These are phyloP conservation scores for Microbotryum saponariae DNA, from an alignment of 1,284 basidiomycete genomes.

Conservation along the genomic window DNA sequence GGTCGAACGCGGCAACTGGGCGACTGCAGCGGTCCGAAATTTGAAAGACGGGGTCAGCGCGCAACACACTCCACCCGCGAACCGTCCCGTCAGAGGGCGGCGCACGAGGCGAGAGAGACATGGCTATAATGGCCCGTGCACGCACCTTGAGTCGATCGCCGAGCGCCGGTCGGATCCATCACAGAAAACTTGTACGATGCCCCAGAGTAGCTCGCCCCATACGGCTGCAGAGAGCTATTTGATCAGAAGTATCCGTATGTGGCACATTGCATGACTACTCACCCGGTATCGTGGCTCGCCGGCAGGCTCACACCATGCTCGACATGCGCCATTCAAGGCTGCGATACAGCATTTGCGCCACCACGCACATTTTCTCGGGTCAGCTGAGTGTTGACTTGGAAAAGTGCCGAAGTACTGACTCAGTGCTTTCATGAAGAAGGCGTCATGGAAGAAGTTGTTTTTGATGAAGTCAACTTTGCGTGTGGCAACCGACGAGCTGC, in stretches of 20 bases:
- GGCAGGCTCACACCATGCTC: constrained; percentile 62
- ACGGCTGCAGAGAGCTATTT: constrained; percentile 54
- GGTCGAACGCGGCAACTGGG: constrained; percentile 82
- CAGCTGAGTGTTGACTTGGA: constrained; percentile 11
- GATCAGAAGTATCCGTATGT: neutral
- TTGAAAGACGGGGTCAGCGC: neutral
- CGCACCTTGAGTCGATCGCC: constrained; percentile 80
- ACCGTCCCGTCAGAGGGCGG: neutral
- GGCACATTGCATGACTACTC: neutral
- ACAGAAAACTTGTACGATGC: constrained; percentile 97
- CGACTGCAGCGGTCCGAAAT: constrained; percentile 49
- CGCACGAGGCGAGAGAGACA: constrained; percentile 1
- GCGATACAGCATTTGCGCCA: constrained; percentile 2
- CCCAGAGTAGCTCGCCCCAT: constrained; percentile 87
- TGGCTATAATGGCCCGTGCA: neutral
- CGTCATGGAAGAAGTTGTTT: constrained; percentile 98
- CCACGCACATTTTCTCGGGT: constrained; percentile 5
- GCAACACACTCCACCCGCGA: neutral
- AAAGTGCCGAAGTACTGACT: constrained; percentile 47
- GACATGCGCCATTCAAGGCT: constrained; percentile 91
- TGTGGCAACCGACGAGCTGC: constrained; percentile 51
- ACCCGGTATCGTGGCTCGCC: constrained; percentile 44
- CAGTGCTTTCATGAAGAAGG: constrained; percentile 96
- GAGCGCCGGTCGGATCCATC: constrained; percentile 79
- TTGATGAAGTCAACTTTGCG: constrained; percentile 67